These are phyloP conservation scores for Apium graveolens DNA, from an alignment of 129 eudicot genomes.

Conservation along the genomic window DNA sequence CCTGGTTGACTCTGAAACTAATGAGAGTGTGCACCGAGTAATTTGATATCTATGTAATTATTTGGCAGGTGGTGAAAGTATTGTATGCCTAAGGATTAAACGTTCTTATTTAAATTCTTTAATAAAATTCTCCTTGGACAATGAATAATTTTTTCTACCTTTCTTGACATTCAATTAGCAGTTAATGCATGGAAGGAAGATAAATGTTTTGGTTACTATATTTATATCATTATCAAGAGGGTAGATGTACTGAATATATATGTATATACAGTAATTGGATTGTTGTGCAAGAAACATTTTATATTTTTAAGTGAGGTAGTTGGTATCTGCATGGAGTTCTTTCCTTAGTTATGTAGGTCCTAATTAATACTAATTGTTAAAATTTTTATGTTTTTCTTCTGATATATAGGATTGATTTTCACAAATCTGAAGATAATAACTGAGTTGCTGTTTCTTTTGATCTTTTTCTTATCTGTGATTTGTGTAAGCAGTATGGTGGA, in stretches of 20 bases:
- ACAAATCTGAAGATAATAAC: background rate
- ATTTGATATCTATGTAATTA: background rate
- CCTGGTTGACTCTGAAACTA: background rate
- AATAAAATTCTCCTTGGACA: background rate
- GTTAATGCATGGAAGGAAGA: background rate
- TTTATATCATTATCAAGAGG: background rate
- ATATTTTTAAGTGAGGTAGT: background rate
- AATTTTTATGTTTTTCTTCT: background rate
- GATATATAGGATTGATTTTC: background rate
- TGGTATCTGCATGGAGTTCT: background rate
- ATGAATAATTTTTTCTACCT: background rate
- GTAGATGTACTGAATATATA: background rate
- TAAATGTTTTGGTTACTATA: background rate
- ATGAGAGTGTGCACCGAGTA: background rate
- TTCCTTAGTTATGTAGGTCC: background rate
- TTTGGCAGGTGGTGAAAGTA: background rate
- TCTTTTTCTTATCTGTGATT: slow-evolving; percentile 21
- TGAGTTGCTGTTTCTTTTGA: background rate
- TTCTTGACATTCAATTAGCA: background rate
- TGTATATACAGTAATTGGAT: background rate
- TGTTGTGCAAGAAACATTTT: background rate
- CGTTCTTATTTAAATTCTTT: background rate
- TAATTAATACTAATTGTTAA: background rate
- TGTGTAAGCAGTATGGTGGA: slow-evolving; percentile 57
- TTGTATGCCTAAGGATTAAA: background rate